Evolutionary conservation across 495 filamentous ascomycete genomes (phyloP), one percentile per base, ranked within the genome.

Genomic region (Aspergillus affinis): DNA sequence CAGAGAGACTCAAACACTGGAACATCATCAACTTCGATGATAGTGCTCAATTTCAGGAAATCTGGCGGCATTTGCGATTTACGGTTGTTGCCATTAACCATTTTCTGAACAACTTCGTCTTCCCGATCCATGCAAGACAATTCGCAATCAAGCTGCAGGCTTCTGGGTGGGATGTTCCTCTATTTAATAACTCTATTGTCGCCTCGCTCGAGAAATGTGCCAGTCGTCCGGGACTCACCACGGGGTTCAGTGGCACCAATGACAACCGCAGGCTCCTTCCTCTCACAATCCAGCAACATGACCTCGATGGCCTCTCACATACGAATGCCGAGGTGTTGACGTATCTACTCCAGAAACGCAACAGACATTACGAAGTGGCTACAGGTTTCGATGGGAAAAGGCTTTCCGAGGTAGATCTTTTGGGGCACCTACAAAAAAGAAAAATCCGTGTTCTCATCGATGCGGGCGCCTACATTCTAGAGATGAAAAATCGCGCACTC

Each of bases 191-290:
- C 12, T 8, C 18, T 13, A 23, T 54, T 13, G 6, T 26, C 4
- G 26, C 19, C n/a, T 21, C 19, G 10, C 17, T 51, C 1, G 30
- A 19, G 6, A n/a, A 20, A 12, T 47, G 18, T 8, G 49, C 48
- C 0, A 59, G 30, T 0, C 26, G 21, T 4, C 5, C 54, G n/a
- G 53, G 53, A 10, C 71, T 80, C 0, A 82, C 82, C 0, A 87
- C 85, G 1, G 88, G 88, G 0, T 90, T 91, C 62, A 89, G 86
- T 66, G 87, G 88, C 1, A 92, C 89, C 0, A 90, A 87, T 54
- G 87, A 92, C 62, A 85, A 80, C 21, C 73, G 79, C 53, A 65
- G 73, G 32, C 64, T 88, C 2, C 72, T 90, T 0, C 86, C 88
- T 3, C 65, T 89, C 6, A 72, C 74, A 4, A 75, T 91, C 0